Evolutionary conservation across 345 rosid genomes (phyloP), one percentile per base, ranked within the genome.

Genomic region (Pistacia vera): DNA sequence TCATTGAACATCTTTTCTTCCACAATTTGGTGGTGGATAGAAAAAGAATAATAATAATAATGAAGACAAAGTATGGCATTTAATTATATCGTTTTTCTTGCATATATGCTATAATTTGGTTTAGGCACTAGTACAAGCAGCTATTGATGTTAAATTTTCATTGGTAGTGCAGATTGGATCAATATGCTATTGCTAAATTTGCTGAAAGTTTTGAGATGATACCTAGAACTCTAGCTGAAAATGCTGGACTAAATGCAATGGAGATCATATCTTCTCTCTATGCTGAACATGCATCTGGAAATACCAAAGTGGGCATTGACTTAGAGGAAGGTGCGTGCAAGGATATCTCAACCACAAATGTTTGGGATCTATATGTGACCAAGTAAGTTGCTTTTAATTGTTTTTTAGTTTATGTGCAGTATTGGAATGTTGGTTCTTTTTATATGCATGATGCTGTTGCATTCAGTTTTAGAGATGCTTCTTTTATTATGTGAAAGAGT

Each of bases 181-280:
- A 94, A 78, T 91, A 94, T 76, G 99, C 99, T 63, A 90, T 97
- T 74, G 76, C 97, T 33, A 97, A 97, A 75, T 97, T 92, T 81
- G 98, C 98, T 9, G 97, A 94, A 86, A 94, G 97, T 80, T 97
- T 97, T 83, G 98, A 97, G 91, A 89, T 94, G 95, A 88, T 97
- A 48, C 98, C 98, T 18, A 89, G 82, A 79, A 94, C 96, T 14
- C 84, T 97, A 63, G 92, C 97, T 36, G 99, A 97, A 79, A 97
- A 94, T 83, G 98, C 97, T 75, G 99, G 99, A 46, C 94, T 97
- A 63, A 90, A 94, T 81, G 91, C 98, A 11, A 89, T 94, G 97
- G 98, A 97, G 81, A 88, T 97, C 69, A 97, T 94, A 82, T 93
- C 97, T 5, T 85, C 97, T 41, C 88, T 94, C 18, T 97, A 94